Evolutionary conservation across 768 basidiomycete genomes (phyloP), one percentile per base, ranked within the genome.

Genomic region (Lactarius indigo): DNA sequence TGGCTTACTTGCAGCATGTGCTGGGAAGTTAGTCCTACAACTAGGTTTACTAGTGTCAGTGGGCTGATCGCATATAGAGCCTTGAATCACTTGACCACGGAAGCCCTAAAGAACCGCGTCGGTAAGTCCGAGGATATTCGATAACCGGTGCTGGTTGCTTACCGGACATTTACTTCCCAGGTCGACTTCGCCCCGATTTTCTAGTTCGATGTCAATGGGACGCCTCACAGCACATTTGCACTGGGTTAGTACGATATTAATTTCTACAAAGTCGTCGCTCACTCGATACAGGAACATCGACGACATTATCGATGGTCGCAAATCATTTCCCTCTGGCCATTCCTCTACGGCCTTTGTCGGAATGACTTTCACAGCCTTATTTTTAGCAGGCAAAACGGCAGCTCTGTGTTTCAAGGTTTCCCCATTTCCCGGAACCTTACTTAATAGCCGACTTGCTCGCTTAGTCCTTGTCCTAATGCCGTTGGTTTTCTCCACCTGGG

Each of bases 281-380:
- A 55, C 30, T 31, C 57, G 59, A 12, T 15, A 13, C 66, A 79
- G 79, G 18, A 68, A 83, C 39, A 61, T 72, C 23, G 69, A 78
- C 5, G 64, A 73, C 13, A 72, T 88, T 31, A 56, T 79, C 17
- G 81, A 84, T 63, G 87, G 86, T 17, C 77, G 86, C 39, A 79
- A 81, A 63, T 89, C 87, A 0, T 90, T 90, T 71, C 88, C 87
- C 8, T 88, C 87, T 13, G 88, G 88, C 7, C 88, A 90, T 73
- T 87, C 87, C 1, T 86, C 87, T 1, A 83, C 84, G 13, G 87
- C 83, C 9, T 89, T 86, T 72, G 79, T 84, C 2, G 87, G 87
- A 35, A 88, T 89, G 85, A 78, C 82, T 28, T 86, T 87, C 69
- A 71, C 87, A 26, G 82, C 84, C 5, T 78, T 90, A 10, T 88